Conservation (phyloP, 306 rosid genomes). For the Acacia acuminata region DNA sequence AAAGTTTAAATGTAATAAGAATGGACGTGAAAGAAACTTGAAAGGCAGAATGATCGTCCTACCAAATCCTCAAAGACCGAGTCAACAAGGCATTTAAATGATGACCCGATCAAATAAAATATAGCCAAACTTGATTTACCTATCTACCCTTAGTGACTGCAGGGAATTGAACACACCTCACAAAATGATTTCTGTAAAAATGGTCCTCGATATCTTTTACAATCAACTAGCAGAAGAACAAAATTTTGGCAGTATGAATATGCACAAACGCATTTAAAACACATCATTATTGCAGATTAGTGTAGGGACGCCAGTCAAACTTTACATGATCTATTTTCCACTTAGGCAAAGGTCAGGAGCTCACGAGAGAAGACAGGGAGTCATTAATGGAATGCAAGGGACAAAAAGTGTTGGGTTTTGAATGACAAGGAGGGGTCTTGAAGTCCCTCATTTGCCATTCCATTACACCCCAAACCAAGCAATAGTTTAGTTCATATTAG, state of each 20-base stretch:
- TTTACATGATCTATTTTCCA: neutral
- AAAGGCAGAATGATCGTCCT: neutral
- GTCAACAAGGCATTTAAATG: neutral
- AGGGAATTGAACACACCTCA: neutral
- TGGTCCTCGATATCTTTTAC: neutral
- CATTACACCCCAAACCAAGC: neutral
- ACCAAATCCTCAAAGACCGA: constrained; percentile 4
- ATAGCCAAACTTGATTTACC: neutral
- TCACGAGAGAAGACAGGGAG: neutral
- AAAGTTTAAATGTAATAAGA: neutral
- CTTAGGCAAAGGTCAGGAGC: neutral
- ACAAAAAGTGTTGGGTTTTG: neutral
- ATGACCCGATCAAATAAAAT: constrained; percentile 2
- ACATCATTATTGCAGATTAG: neutral
- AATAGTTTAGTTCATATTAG: neutral
- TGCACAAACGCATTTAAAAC: neutral
- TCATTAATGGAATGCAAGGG: neutral
- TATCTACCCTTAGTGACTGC: neutral
- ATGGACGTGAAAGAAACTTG: constrained; percentile 1
- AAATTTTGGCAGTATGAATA: neutral
- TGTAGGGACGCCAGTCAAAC: neutral
- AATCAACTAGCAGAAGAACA: neutral
- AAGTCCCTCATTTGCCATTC: neutral
- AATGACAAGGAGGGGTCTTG: neutral
- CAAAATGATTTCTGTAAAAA: neutral